Evolutionary conservation across 371 early-diverging fungal species (phyloP).

Genomic region (Dipsacomyces acuminosporus): DNA sequence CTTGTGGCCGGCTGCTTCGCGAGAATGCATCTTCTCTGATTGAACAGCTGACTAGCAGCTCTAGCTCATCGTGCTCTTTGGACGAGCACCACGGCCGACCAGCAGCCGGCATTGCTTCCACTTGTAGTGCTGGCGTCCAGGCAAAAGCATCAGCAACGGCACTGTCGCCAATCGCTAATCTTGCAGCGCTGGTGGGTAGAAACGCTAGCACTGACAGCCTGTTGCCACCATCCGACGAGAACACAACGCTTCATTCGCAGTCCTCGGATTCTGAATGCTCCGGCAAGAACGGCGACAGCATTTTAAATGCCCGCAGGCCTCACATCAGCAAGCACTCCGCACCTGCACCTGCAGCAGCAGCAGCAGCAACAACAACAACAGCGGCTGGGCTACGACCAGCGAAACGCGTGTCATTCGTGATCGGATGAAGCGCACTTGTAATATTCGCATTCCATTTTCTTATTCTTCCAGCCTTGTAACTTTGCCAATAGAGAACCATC

Average conservation of each 20-base stretch:
- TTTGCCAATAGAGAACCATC: too few relatives aligned
- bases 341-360: too few relatives aligned
- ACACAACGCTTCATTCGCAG: conserved; percentile 23
- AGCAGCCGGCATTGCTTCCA: not conserved
- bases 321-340: too few relatives aligned
- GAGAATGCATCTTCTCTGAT: conserved; percentile 25
- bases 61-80: not conserved
- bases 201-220: conserved; percentile 17
- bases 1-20: conserved; percentile 26
- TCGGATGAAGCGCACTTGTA: too few relatives aligned
- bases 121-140: not conserved
- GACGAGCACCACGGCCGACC: not conserved
- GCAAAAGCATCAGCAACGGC: conserved; percentile 4
- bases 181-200: conserved; percentile 1
- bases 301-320: too few relatives aligned
- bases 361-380: too few relatives aligned
- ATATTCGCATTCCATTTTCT: too few relatives aligned
- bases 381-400: too few relatives aligned
- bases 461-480: too few relatives aligned
- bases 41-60: conserved; percentile 12
- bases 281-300: too few relatives aligned
- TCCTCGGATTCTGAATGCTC: conserved; percentile 9
- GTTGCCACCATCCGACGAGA: conserved; percentile 38
- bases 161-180: conserved; percentile 19
- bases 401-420: too few relatives aligned